These are phyloP conservation scores for Mortierella sp. DNA, from an alignment of 371 early-diverging fungal genomes.

Conservation along the genomic window DNA sequence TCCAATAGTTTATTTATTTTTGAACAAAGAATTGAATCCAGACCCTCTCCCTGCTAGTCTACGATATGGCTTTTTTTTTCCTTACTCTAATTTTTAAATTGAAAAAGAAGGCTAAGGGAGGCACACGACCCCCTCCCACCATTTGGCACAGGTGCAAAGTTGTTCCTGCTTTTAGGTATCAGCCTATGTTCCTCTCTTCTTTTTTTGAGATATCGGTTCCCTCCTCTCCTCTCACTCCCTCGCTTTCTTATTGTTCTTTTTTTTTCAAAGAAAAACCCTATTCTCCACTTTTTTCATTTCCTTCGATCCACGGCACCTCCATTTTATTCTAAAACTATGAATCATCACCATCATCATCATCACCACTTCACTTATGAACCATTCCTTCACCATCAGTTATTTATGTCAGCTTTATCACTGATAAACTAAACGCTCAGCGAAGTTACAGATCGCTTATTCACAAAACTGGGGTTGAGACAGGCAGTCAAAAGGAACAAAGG, in stretches of 20 bases:
- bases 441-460: background rate
- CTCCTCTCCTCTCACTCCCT: background rate
- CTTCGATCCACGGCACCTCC: background rate
- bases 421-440: background rate
- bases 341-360: no score
- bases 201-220: background rate
- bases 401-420: background rate
- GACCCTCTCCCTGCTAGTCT: background rate
- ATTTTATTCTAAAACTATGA: background rate
- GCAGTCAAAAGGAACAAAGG: background rate
- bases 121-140: constrained; percentile 2
- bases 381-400: background rate
- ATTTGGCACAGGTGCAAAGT: constrained; percentile 33
- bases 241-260: background rate
- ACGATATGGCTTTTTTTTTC: background rate
- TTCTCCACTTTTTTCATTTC: background rate
- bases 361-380: background rate
- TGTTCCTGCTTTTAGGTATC: constrained; percentile 35
- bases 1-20: background rate
- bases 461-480: background rate
- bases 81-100: background rate
- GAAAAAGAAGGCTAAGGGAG: background rate
- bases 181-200: constrained; percentile 7
- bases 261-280: background rate
- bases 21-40: constrained; percentile 1